Evolutionary conservation across 108 stramenopile species (phyloP).

Genomic region (Fistulifera solaris): DNA sequence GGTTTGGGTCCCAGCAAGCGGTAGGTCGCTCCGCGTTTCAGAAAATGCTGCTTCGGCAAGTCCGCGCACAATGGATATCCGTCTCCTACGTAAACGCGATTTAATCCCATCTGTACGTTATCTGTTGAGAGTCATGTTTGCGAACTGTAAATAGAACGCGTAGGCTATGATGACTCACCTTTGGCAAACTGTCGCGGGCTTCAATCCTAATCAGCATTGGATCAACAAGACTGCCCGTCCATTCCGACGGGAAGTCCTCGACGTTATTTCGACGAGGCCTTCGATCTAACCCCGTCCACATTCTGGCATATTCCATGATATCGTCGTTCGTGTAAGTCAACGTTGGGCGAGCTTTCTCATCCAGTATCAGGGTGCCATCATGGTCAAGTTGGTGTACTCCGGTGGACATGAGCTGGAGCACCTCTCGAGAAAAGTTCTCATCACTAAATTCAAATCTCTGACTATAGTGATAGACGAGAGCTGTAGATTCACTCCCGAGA

Average conservation of each 20-base stretch:
- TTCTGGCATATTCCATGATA: conserved; percentile 20
- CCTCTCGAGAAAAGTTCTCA: conserved; percentile 45
- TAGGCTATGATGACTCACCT: conserved; percentile 22
- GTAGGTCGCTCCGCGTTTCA: conserved; percentile 44
- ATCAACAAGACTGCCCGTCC: conserved; percentile 13
- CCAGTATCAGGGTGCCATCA: conserved; percentile 36
- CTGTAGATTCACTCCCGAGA: conserved; percentile 15
- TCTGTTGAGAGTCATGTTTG: too few relatives aligned
- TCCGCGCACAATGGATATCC: conserved; percentile 52
- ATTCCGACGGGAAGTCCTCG: conserved; percentile 12
- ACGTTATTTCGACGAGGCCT: conserved; percentile 17
- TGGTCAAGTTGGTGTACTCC: conserved; percentile 43
- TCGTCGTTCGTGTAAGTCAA: conserved; percentile 53
- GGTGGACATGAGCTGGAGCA: conserved; percentile 69
- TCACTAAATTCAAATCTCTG: conserved; percentile 38
- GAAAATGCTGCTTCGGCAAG: conserved; percentile 36
- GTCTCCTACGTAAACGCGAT: conserved; percentile 54
- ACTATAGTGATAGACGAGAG: conserved; percentile 7
- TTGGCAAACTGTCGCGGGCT: neutral
- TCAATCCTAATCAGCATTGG: neutral
- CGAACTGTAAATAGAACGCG: neutral
- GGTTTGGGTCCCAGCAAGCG: conserved; percentile 31
- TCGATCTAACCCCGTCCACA: conserved; percentile 32
- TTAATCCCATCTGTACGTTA: conserved; percentile 25
- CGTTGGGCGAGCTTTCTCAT: conserved; percentile 24